phyloP scores from a whole-genome alignment of 176 grass and related monocot species.

The Metroxylon sagu region DNA sequence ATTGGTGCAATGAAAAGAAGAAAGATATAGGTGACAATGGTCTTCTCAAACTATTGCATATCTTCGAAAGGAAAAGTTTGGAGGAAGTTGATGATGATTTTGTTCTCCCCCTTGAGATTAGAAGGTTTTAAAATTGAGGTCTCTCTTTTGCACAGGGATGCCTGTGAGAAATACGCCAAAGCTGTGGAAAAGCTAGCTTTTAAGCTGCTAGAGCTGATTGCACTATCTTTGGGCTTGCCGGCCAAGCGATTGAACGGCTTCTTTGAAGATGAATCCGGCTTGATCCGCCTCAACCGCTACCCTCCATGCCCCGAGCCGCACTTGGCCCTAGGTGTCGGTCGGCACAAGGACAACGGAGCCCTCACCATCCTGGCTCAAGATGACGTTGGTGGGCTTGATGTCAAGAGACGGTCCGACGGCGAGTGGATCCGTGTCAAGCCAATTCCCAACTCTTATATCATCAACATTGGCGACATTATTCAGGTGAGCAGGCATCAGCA shows the following conservation, averaged over 20 bases:
- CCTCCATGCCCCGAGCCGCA: slow-evolving; percentile 65
- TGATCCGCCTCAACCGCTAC: slow-evolving; percentile 77
- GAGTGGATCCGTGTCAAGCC: slow-evolving; percentile 76
- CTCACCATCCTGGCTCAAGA: slow-evolving; percentile 88
- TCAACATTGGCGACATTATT: slow-evolving; percentile 70
- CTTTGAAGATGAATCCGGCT: slow-evolving; percentile 48
- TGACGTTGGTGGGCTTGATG: slow-evolving; percentile 68
- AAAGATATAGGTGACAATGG: too few species aligned
- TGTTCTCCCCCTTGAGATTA: too few species aligned
- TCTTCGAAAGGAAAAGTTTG: too few species aligned
- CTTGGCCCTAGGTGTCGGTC: slow-evolving; percentile 66
- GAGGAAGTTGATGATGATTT: too few species aligned
- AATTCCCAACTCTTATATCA: slow-evolving; percentile 39
- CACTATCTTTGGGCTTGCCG: slow-evolving; percentile 40
- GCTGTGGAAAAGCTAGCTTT: slow-evolving; percentile 43
- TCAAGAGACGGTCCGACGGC: slow-evolving; percentile 49
- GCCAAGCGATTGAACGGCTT: slow-evolving; percentile 44
- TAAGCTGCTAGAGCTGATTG: slow-evolving; percentile 57
- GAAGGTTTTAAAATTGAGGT: too few species aligned
- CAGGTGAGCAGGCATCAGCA: slow-evolving; percentile 24
- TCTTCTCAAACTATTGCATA: too few species aligned
- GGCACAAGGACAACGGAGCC: slow-evolving; percentile 69
- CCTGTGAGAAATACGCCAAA: slow-evolving; percentile 37
- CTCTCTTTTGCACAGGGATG: slow-evolving; percentile 22
- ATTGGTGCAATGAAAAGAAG: too few species aligned